phyloP scores from a whole-genome alignment of 768 basidiomycete species.

The Panus rudis region DNA sequence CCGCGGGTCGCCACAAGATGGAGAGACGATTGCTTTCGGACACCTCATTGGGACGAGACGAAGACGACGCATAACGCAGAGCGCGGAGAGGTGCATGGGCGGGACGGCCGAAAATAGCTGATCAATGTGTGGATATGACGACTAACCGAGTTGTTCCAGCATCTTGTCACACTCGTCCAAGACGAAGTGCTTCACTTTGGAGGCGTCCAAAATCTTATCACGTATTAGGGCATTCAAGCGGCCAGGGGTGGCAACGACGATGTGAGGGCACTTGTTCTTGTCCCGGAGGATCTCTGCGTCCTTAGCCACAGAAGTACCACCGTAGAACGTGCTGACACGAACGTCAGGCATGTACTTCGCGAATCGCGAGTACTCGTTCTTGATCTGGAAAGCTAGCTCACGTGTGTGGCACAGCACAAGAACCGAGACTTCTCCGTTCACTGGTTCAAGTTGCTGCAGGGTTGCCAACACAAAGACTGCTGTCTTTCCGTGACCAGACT shows the following conservation, averaged over 20 bases:
- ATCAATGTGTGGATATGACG: constrained; percentile 41
- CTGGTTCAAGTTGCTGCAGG: constrained; percentile 95
- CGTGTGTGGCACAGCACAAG: constrained; percentile 98
- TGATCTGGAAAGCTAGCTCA: constrained; percentile 98
- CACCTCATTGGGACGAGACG: too few species aligned
- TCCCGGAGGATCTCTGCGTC: constrained; percentile 91
- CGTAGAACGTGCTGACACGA: constrained; percentile 95
- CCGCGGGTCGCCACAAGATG: too few species aligned
- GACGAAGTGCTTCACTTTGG: constrained; percentile 98
- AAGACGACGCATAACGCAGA: too few species aligned
- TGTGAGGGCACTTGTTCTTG: constrained; percentile 97
- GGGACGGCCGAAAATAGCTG: constrained; percentile 60
- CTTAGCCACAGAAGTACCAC: constrained; percentile 90
- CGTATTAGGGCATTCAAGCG: constrained; percentile 92
- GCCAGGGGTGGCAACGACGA: constrained; percentile 97
- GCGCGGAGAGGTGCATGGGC: too few species aligned
- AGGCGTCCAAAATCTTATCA: constrained; percentile 92
- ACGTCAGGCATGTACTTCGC: constrained; percentile 99
- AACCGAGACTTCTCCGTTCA: constrained; percentile 96
- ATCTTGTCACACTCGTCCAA: constrained; percentile 99
- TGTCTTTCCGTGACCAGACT: constrained; percentile 98
- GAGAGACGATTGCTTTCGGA: too few species aligned
- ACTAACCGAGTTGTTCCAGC: constrained; percentile 99
- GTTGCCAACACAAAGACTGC: constrained; percentile 98
- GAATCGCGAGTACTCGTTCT: constrained; percentile 99